Conservation (phyloP, 2,329 filamentous ascomycete species). For the Aspergillus proliferans region DNA sequence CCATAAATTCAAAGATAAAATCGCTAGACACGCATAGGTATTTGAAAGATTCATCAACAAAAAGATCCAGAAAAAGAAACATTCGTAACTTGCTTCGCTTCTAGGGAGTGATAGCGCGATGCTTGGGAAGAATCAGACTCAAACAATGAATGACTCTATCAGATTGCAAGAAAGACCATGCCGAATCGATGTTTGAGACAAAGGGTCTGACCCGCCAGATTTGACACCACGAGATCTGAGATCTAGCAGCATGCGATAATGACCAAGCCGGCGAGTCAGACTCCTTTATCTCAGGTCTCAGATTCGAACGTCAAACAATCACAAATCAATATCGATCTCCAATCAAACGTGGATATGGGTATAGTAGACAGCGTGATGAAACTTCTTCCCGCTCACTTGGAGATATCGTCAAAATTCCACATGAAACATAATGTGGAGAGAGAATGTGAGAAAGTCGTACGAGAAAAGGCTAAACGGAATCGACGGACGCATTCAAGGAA, state of each 20-base stretch:
- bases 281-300: background rate
- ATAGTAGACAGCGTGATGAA: too few relatives aligned
- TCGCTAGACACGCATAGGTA: background rate
- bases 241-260: too few relatives aligned
- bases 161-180: too few relatives aligned
- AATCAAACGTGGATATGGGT: background rate
- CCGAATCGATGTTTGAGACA: too few relatives aligned
- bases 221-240: too few relatives aligned
- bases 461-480: conserved; percentile 1
- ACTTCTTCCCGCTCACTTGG: background rate
- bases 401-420: conserved; percentile 15
- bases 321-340: background rate
- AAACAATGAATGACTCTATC: background rate
- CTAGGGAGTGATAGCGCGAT: background rate
- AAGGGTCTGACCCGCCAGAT: too few relatives aligned
- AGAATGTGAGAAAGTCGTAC: conserved; percentile 7
- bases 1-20: background rate
- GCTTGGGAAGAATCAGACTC: background rate
- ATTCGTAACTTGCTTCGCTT: background rate
- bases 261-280: too few relatives aligned
- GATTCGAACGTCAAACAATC: background rate
- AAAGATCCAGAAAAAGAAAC: background rate
- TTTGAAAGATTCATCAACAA: background rate
- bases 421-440: conserved; percentile 13
- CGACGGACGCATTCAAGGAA: conserved; percentile 1